Evolutionary conservation across 2,329 filamentous ascomycete genomes (phyloP).

Genomic region (Parafenestella ontariensis): DNA sequence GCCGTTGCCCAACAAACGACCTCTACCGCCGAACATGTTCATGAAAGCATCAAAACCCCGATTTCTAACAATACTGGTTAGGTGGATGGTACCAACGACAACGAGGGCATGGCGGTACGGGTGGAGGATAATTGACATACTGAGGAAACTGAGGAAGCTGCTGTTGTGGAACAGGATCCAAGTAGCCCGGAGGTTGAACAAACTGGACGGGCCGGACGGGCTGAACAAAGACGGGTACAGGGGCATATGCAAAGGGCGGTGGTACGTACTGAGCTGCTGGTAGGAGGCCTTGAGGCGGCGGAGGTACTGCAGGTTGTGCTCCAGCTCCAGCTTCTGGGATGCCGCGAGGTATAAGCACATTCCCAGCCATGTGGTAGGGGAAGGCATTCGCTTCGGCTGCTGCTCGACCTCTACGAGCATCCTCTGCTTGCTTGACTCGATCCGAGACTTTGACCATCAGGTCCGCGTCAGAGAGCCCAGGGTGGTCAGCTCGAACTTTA

Average conservation of each 20-base stretch:
- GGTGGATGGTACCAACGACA: slow-evolving; percentile 13
- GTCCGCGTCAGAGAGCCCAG: slow-evolving; percentile 64
- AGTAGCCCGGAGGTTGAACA: background rate
- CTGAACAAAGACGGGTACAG: slow-evolving; percentile 1
- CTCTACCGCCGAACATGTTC: slow-evolving; percentile 5
- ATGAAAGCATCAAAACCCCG: background rate
- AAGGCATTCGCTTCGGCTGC: slow-evolving; percentile 21
- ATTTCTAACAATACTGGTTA: slow-evolving; percentile 15
- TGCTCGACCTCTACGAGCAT: slow-evolving; percentile 28
- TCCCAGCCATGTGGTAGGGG: slow-evolving; percentile 30
- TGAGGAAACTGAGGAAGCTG: slow-evolving; percentile 8
- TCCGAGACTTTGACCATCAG: slow-evolving; percentile 67
- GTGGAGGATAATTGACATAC: background rate
- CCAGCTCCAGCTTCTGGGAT: background rate
- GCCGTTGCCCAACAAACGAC: too few species aligned
- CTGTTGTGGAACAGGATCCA: slow-evolving; percentile 1
- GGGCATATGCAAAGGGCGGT: background rate
- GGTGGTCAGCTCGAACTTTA: slow-evolving; percentile 65
- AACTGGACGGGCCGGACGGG: slow-evolving; percentile 3
- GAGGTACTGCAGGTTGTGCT: slow-evolving; percentile 1
- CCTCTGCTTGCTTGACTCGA: slow-evolving; percentile 50
- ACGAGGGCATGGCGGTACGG: slow-evolving; percentile 6
- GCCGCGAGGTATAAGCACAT: slow-evolving; percentile 16
- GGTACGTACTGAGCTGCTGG: background rate
- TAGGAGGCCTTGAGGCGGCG: background rate